These are phyloP conservation scores for Metarhizium rileyi DNA, from an alignment of 2,329 filamentous ascomycete genomes.

Conservation along the genomic window DNA sequence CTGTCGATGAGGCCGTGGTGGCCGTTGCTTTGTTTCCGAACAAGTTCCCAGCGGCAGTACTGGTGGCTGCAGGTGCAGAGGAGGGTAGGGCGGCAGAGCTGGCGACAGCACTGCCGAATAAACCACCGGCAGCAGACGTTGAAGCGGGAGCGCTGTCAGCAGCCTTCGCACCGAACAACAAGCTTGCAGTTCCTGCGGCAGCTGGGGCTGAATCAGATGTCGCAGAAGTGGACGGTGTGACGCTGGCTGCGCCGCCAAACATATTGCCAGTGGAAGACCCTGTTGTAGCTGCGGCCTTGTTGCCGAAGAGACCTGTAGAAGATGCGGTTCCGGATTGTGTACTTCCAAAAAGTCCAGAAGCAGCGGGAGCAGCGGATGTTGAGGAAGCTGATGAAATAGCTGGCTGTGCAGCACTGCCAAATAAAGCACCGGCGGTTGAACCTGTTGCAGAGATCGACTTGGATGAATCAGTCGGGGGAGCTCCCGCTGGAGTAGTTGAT, in stretches of 20 bases:
- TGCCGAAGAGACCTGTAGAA: slow-evolving; percentile 11
- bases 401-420: slow-evolving; percentile 16
- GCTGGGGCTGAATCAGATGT: slow-evolving; percentile 16
- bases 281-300: slow-evolving; percentile 15
- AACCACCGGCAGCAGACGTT: slow-evolving; percentile 20
- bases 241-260: slow-evolving; percentile 15
- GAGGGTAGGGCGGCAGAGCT: slow-evolving; percentile 12
- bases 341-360: slow-evolving; percentile 20
- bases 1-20: slow-evolving; percentile 16
- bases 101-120: slow-evolving; percentile 24
- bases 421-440: slow-evolving; percentile 14
- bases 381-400: slow-evolving; percentile 9
- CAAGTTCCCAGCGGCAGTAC: slow-evolving; percentile 15
- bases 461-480: slow-evolving; percentile 34
- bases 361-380: slow-evolving; percentile 11
- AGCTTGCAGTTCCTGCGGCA: slow-evolving; percentile 12
- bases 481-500: slow-evolving; percentile 38
- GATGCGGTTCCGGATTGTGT: slow-evolving; percentile 17
- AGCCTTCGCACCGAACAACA: slow-evolving; percentile 33
- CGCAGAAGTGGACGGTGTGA: slow-evolving; percentile 14
- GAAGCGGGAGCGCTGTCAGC: slow-evolving; percentile 23
- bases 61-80: slow-evolving; percentile 17
- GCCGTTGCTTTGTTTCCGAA: slow-evolving; percentile 25
- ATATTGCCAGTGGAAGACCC: slow-evolving; percentile 14
- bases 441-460: slow-evolving; percentile 13